Evolutionary conservation across 768 basidiomycete genomes (phyloP), one percentile per base, ranked within the genome.

Genomic region (Rubroboletus pulcherrimus): DNA sequence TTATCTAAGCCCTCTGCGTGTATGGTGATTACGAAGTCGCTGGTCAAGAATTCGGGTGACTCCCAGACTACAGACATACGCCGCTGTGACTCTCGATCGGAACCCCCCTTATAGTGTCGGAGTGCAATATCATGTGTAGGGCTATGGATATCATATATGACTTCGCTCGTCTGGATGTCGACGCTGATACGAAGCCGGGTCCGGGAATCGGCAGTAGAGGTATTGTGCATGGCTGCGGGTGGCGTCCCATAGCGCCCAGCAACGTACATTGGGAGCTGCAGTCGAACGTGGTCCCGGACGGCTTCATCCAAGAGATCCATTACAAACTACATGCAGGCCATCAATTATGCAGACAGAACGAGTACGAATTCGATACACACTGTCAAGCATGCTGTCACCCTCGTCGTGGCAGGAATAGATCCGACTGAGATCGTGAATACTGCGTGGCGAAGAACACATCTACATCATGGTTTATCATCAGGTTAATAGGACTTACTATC

Each of bases 341-440:
- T 59, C 7, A 42, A 51, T 56, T 19, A 29, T 8, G 8, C 33
- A 26, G 12, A 41, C 19, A 33, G 24, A 24, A 42, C 1, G 5
- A 30, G n/a, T 3, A 53, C 10, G 0, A 19, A 38, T 12, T 3
- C 9, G 21, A 38, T 46, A 62, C 77, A 51, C 60, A 83, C 82
- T 42, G 76, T 77, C 34, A 83, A 26, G 34, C 66, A 68, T 0
- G 75, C 73, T 26, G 67, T 69, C 4, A 83, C 75, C 1, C 65
- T 76, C 40, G 74, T 59, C 2, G 59, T 56, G 0, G 78, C 69
- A 31, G 79, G 78, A 49, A 85, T 75, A 0, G 79, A 77, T 10
- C 83, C 83, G 5, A 85, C 61, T 4, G 83, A 84, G 37, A 85
- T 80, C 0, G 77, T 80, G 62, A 84, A 83, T 51, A 82, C 83